Evolutionary conservation across 805 yeast genomes (phyloP).

Genomic region (Wickerhamomyces rabaulensis): DNA sequence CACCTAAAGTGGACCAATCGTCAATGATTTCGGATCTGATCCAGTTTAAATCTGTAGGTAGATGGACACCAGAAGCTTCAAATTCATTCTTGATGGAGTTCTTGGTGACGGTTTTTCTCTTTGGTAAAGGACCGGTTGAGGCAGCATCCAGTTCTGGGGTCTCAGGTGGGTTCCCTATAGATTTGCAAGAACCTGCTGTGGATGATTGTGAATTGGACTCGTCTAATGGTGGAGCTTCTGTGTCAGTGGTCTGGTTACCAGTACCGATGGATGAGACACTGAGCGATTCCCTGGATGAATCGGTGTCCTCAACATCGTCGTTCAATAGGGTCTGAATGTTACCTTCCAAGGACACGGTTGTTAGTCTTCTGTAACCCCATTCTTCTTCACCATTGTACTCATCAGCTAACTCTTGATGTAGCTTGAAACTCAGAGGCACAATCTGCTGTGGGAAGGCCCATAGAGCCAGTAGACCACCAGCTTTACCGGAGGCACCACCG

Average conservation of each 20-base stretch:
- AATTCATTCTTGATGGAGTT: slow-evolving; percentile 25
- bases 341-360: slow-evolving; percentile 85
- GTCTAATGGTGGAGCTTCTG: slow-evolving; percentile 9
- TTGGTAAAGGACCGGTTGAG: slow-evolving; percentile 20
- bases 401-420: slow-evolving; percentile 79
- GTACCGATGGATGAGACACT: slow-evolving; percentile 22
- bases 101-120: slow-evolving; percentile 33
- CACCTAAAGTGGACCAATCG: slow-evolving; percentile 79
- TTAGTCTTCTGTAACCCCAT: slow-evolving; percentile 91
- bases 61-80: slow-evolving; percentile 14
- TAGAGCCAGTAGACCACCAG: slow-evolving; percentile 89
- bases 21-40: slow-evolving; percentile 56
- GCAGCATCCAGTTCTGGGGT: not conserved
- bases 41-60: slow-evolving; percentile 77
- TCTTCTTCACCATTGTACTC: slow-evolving; percentile 75
- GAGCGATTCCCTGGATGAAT: slow-evolving; percentile 10
- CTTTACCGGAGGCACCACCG: slow-evolving; percentile 96
- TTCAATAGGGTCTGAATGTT: slow-evolving; percentile 41
- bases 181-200: slow-evolving; percentile 1
- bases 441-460: slow-evolving; percentile 98
- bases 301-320: slow-evolving; percentile 18
- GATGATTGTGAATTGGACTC: slow-evolving; percentile 3
- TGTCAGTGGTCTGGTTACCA: slow-evolving; percentile 8
- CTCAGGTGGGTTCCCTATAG: not conserved
- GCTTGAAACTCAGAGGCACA: slow-evolving; percentile 79